phyloP scores from a whole-genome alignment of 345 rosid species.

The Citrus glauca region DNA sequence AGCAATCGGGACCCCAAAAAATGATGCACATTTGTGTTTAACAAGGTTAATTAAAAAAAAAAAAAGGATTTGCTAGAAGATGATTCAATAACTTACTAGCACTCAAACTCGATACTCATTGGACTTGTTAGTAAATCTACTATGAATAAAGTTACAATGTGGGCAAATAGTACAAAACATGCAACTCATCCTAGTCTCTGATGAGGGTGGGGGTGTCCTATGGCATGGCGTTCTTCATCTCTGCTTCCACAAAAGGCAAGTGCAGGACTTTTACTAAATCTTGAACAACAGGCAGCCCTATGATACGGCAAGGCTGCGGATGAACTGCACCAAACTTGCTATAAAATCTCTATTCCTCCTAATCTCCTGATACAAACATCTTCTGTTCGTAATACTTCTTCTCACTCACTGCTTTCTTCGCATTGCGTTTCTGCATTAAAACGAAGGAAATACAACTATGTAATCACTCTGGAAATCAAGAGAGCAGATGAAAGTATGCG shows the following conservation, averaged over 20 bases:
- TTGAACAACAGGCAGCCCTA: conserved; percentile 13
- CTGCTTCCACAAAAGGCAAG: neutral
- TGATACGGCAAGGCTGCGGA: conserved; percentile 10
- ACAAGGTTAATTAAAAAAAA: too few species aligned
- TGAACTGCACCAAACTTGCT: conserved; percentile 20
- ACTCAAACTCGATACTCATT: too few species aligned
- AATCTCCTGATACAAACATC: conserved; percentile 51
- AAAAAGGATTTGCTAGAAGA: too few species aligned
- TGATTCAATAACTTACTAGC: too few species aligned
- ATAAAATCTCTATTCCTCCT: neutral
- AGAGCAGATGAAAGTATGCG: neutral
- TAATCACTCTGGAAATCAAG: neutral
- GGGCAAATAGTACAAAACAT: neutral
- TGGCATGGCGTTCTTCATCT: neutral
- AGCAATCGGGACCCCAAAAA: too few species aligned
- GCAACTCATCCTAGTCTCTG: neutral
- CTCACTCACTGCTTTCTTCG: conserved; percentile 56
- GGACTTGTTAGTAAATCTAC: neutral
- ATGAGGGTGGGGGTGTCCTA: neutral
- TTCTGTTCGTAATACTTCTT: conserved; percentile 66
- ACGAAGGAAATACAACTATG: neutral
- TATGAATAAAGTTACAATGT: conserved; percentile 3
- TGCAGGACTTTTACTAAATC: neutral
- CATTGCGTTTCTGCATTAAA: conserved; percentile 57
- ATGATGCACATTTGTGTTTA: neutral